phyloP scores from a whole-genome alignment of 2,329 filamentous ascomycete genomes.

The Fusarium sp. region DNA sequence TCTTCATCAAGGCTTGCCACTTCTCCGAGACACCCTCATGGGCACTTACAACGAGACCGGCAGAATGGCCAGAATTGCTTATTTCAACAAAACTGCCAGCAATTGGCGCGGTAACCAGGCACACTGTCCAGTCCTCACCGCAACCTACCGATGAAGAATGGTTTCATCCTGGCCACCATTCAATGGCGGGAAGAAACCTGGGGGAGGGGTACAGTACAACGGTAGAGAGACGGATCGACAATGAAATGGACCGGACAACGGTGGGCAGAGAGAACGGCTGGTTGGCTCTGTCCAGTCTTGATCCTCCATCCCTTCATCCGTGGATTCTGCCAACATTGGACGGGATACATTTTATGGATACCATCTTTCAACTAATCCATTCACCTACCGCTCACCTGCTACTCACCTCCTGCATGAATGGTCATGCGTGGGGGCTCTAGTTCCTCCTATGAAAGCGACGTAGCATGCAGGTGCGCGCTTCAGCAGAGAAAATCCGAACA shows the following conservation, averaged over 20 bases:
- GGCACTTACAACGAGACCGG: conserved; percentile 3
- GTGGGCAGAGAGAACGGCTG: not conserved
- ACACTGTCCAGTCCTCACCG: not conserved
- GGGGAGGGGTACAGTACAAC: conserved; percentile 3
- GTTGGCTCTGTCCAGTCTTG: conserved; percentile 21
- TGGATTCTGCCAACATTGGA: not conserved
- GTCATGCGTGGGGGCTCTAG: not conserved
- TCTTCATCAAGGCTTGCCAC: not conserved
- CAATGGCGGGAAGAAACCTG: conserved; percentile 6
- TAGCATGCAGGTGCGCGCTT: not conserved
- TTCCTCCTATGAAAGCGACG: not conserved
- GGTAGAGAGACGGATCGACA: not conserved
- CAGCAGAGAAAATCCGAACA: not conserved
- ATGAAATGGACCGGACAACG: not conserved
- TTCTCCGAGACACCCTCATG: not conserved
- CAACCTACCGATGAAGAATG: not conserved
- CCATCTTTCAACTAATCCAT: not conserved
- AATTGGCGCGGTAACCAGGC: not conserved
- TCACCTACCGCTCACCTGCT: not conserved
- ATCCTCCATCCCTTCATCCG: conserved; percentile 33
- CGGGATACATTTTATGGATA: not conserved
- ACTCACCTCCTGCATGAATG: not conserved
- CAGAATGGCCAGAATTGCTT: not conserved
- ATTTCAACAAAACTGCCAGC: not conserved
- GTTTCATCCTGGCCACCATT: not conserved